Base-by-base conservation (phyloP, 2,329 filamentous ascomycete species). In the Botrytis galanthina region DNA sequence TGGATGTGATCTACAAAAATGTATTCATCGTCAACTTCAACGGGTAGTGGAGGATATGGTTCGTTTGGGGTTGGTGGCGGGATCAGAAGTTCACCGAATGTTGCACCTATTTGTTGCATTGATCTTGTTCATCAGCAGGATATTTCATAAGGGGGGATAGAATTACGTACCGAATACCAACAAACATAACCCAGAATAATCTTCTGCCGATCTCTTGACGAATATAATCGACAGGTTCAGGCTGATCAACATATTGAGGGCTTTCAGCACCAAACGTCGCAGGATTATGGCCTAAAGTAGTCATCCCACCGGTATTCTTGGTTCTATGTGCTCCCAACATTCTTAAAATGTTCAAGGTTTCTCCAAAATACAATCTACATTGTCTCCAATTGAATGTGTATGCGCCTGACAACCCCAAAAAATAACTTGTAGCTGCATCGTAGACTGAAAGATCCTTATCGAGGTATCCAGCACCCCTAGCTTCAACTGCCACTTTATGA, bases 121-220 rank as follows among this genome's bases (percentile, higher is more conserved):
- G 93, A 93, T 75, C 91, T 92, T 70, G 6, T 62, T 44, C 29
- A 3, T 73, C 51, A 70, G 66, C 20, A 22, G 12, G 10, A 6
- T 4, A 35, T 18, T 57, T 57, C 5, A 42, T 26, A 18, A 32
- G 3, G 5, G 32, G 14, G 26, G 32, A 3, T n/a, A 10, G 51
- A 14, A 57, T 71, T 35, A 79, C 84, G 76, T 83, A 91, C 87
- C 91, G 87, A 74, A 93, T 88, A 48, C 91, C 91, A 8, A 94
- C 88, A 75, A 96, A 90, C 77, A 94, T 87, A 35, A 93, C 91
- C 91, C 94, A 97, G 81, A 97, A 97, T 59, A 97, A 90, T 75
- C 92, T 88, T 80, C 92, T 92, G 64, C 91, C 89, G 64, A 93
- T 87, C 81, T 94, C 91, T 78, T 91, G 89, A 79, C 91, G 90